Conservation (phyloP, 2,329 filamentous ascomycete genomes). For the Sclerotinia minor region DNA sequence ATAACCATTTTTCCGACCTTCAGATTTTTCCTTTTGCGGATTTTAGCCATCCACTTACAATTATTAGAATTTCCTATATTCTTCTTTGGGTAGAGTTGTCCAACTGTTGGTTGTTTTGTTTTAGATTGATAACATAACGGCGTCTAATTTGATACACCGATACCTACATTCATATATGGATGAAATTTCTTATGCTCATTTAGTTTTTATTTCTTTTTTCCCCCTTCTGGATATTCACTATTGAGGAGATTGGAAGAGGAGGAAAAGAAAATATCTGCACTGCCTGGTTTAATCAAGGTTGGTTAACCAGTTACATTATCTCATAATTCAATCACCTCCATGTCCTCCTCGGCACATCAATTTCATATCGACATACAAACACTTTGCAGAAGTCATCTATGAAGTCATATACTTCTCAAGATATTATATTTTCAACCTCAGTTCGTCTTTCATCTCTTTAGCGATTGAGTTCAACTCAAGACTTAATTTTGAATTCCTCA, state of each 20-base stretch:
- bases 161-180: neutral
- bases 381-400: conserved; percentile 1
- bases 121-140: neutral
- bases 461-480: neutral
- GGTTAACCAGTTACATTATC: neutral
- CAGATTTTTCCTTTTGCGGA: neutral
- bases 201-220: neutral
- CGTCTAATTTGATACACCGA: neutral
- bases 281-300: neutral
- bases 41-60: neutral
- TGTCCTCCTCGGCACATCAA: neutral
- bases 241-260: neutral
- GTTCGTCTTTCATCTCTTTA: neutral
- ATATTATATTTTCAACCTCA: neutral
- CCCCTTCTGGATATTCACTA: neutral
- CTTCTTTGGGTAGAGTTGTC: neutral
- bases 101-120: neutral
- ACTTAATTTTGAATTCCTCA: neutral
- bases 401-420: neutral
- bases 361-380: neutral
- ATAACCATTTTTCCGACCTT: neutral
- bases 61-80: neutral
- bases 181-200: neutral
- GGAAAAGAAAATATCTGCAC: neutral
- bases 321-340: neutral